A percentile compares a stretch with the other conserved stretches of the same genome.
Evolutionary conservation across 2,329 filamentous ascomycete genomes (phyloP).

Genomic region (Pyrenochaeta sp.): DNA sequence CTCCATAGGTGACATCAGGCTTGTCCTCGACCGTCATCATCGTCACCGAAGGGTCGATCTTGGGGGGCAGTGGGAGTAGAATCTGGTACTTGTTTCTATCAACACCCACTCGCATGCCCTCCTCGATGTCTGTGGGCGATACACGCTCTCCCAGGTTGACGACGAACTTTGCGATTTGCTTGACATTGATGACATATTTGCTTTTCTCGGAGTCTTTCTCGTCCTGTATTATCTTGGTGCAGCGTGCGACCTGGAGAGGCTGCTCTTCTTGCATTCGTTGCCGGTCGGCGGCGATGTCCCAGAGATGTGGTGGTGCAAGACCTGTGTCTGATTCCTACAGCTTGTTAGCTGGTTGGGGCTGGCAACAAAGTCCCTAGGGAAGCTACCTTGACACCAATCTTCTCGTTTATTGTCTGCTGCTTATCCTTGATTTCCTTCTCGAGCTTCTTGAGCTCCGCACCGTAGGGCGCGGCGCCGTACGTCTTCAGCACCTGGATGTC

Average conservation of each 20-base stretch:
- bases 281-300: conserved; percentile 96
- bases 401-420: conserved; percentile 97
- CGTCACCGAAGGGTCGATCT: conserved; percentile 98
- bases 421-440: conserved; percentile 99
- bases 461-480: conserved; percentile 96
- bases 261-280: conserved; percentile 99
- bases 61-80: conserved; percentile 91
- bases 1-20: conserved; percentile 97
- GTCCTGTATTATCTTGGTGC: conserved; percentile 98
- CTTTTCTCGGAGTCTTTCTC: conserved; percentile 96
- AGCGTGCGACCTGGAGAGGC: conserved; percentile 94
- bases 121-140: conserved; percentile 97
- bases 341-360: conserved; percentile 10
- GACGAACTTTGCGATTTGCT: conserved; percentile 99
- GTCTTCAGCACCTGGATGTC: conserved; percentile 99
- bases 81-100: conserved; percentile 99
- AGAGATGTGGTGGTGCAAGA: conserved; percentile 96
- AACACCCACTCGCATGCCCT: conserved; percentile 98
- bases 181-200: conserved; percentile 99
- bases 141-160: conserved; percentile 97
- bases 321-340: conserved; percentile 94
- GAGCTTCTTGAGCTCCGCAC: conserved; percentile 91
- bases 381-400: conserved; percentile 71
- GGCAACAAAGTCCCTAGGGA: neutral
- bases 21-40: conserved; percentile 99